Conservation (phyloP, 1,284 basidiomycete genomes). For the Papiliotrema terrestris region DNA sequence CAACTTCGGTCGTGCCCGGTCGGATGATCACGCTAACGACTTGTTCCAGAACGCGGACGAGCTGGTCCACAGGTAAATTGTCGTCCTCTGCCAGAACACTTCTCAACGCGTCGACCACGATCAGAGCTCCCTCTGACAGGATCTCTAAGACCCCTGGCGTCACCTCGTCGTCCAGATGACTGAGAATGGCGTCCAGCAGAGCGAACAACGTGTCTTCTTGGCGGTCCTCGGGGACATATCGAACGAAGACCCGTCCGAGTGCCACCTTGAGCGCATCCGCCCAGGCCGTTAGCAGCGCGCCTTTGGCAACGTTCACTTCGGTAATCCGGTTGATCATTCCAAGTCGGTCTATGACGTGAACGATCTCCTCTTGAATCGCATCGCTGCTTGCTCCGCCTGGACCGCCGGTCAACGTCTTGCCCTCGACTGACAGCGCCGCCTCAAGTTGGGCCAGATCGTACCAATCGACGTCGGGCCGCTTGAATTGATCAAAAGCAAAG, state of each 20-base stretch:
- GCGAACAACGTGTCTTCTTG: slow-evolving; percentile 85
- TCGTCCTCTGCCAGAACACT: slow-evolving; percentile 61
- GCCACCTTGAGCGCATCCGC: slow-evolving; percentile 74
- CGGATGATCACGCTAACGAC: slow-evolving; percentile 73
- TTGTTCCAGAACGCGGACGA: slow-evolving; percentile 70
- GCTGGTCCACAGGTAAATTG: slow-evolving; percentile 72
- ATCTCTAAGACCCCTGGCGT: slow-evolving; percentile 72
- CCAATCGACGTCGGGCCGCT: slow-evolving; percentile 66
- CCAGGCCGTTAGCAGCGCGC: slow-evolving; percentile 75
- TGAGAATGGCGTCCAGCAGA: slow-evolving; percentile 66
- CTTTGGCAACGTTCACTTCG: slow-evolving; percentile 68
- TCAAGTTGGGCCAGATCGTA: slow-evolving; percentile 72
- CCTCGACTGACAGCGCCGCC: slow-evolving; percentile 60
- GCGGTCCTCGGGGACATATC: slow-evolving; percentile 69
- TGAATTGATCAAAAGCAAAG: slow-evolving; percentile 71
- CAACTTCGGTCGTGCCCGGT: slow-evolving; percentile 74
- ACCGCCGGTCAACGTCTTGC: slow-evolving; percentile 61
- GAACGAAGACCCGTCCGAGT: slow-evolving; percentile 71
- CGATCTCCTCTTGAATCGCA: slow-evolving; percentile 65
- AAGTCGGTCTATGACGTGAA: slow-evolving; percentile 74
- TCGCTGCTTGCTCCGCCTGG: slow-evolving; percentile 67
- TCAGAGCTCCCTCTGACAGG: slow-evolving; percentile 75
- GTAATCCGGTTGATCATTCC: slow-evolving; percentile 82
- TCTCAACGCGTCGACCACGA: slow-evolving; percentile 76
- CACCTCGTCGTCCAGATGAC: slow-evolving; percentile 54